Conservation (phyloP, 2,329 filamentous ascomycete genomes). For the Aspergillus unguis region DNA sequence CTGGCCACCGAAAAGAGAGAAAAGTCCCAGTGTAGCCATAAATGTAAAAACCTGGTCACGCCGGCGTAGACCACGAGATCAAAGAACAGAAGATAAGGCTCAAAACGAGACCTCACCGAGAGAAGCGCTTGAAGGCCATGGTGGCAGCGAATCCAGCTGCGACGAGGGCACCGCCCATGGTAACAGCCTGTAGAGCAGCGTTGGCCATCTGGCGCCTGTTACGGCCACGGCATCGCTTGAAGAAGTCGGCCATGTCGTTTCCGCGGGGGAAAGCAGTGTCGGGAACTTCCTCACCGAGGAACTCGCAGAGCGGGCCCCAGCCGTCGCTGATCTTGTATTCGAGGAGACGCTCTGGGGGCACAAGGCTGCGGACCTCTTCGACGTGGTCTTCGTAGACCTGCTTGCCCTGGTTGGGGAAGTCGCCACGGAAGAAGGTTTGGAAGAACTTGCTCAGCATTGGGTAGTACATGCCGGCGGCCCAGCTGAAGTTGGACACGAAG, state of each 20-base stretch:
- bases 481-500: constrained; percentile 56
- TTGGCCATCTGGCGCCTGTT: constrained; percentile 58
- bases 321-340: constrained; percentile 55
- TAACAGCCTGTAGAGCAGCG: constrained; percentile 50
- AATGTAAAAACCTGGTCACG: neutral
- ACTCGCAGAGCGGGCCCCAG: constrained; percentile 55
- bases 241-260: constrained; percentile 55
- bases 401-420: constrained; percentile 65
- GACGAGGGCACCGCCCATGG: constrained; percentile 48
- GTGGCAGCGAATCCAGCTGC: constrained; percentile 44
- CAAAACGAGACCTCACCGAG: constrained; percentile 17
- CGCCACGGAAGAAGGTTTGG: constrained; percentile 64
- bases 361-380: constrained; percentile 48
- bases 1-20: neutral
- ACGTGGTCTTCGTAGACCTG: constrained; percentile 59
- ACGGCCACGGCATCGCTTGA: constrained; percentile 51
- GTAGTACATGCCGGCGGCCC: constrained; percentile 66
- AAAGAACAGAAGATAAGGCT: neutral
- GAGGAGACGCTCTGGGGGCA: constrained; percentile 50
- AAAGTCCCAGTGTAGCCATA: neutral
- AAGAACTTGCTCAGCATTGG: constrained; percentile 69
- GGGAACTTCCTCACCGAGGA: constrained; percentile 52
- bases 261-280: constrained; percentile 51
- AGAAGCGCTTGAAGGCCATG: constrained; percentile 41
- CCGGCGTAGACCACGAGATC: constrained; percentile 6